Conservation (phyloP, 2,329 filamentous ascomycete species). For the Chaetomium sp. region DNA sequence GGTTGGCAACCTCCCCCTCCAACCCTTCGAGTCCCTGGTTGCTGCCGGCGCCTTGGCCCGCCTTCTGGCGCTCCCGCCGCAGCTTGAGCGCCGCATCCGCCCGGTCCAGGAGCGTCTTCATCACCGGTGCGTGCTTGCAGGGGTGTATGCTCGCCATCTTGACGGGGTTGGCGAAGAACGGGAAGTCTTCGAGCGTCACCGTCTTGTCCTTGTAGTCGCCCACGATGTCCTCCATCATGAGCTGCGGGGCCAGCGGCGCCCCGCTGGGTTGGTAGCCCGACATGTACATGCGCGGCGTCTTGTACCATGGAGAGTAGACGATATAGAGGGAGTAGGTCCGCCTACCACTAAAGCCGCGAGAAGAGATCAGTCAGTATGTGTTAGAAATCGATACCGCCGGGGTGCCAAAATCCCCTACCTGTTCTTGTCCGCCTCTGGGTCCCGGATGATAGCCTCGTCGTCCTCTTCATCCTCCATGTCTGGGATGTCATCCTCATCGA, state of each 20-base stretch:
- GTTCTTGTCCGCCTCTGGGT: constrained; percentile 47
- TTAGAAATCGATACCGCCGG: not conserved
- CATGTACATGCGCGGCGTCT: constrained; percentile 89
- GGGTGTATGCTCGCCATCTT: constrained; percentile 97
- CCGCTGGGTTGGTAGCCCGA: constrained; percentile 78
- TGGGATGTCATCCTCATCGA: constrained; percentile 78
- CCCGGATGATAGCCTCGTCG: constrained; percentile 90
- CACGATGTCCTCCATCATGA: constrained; percentile 37
- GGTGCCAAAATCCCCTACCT: constrained; percentile 31
- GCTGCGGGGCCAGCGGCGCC: constrained; percentile 39
- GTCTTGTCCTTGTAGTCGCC: constrained; percentile 61
- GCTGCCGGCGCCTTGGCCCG: constrained; percentile 43
- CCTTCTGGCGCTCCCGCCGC: constrained; percentile 71
- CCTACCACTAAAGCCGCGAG: constrained; percentile 52
- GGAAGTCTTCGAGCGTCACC: constrained; percentile 95
- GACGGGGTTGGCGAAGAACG: constrained; percentile 82
- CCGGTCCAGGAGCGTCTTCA: constrained; percentile 94
- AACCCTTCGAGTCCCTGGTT: constrained; percentile 71
- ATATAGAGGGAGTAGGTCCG: constrained; percentile 99
- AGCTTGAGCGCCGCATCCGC: constrained; percentile 90
- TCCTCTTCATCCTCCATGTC: constrained; percentile 99
- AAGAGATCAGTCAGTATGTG: constrained; percentile 4
- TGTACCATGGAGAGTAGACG: constrained; percentile 94
- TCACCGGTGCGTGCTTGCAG: constrained; percentile 94
- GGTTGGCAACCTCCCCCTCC: constrained; percentile 69